phyloP scores from a whole-genome alignment of 2,329 filamentous ascomycete genomes.

The Penicillium capsulatum region DNA sequence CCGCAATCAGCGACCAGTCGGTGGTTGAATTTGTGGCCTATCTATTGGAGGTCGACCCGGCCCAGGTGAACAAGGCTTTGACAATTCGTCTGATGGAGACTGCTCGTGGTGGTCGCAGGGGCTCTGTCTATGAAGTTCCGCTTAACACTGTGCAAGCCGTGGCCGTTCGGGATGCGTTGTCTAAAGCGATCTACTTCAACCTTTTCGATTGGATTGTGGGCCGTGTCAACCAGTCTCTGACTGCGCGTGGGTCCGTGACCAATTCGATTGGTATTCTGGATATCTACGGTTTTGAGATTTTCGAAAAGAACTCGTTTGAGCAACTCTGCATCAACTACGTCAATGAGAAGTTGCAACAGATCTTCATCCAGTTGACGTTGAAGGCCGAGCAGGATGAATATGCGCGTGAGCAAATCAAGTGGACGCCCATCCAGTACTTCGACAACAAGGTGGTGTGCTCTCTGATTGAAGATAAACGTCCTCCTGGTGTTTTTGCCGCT shows the following conservation, averaged over 20 bases:
- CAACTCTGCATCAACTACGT: slow-evolving; percentile 99
- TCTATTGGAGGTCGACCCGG: slow-evolving; percentile 78
- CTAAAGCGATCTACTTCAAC: slow-evolving; percentile 96
- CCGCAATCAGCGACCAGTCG: slow-evolving; percentile 78
- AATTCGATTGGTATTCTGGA: slow-evolving; percentile 96
- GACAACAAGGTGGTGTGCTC: slow-evolving; percentile 99
- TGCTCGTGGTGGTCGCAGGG: slow-evolving; percentile 60
- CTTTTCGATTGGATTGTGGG: slow-evolving; percentile 98
- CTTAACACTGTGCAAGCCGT: slow-evolving; percentile 82
- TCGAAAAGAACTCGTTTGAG: slow-evolving; percentile 98
- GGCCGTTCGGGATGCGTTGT: slow-evolving; percentile 82
- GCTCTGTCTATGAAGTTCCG: slow-evolving; percentile 68
- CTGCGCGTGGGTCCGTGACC: slow-evolving; percentile 67
- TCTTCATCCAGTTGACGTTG: slow-evolving; percentile 95
- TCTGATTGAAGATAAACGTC: slow-evolving; percentile 85
- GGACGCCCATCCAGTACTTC: slow-evolving; percentile 99
- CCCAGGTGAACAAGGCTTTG: slow-evolving; percentile 77
- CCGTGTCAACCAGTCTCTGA: slow-evolving; percentile 82
- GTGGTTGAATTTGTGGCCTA: slow-evolving; percentile 95
- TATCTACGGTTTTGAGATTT: slow-evolving; percentile 99
- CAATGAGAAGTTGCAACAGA: slow-evolving; percentile 98
- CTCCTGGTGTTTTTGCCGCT: slow-evolving; percentile 88
- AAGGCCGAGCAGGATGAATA: slow-evolving; percentile 99
- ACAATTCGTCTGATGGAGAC: slow-evolving; percentile 82
- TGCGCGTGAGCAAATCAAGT: slow-evolving; percentile 89